Evolutionary conservation across 2,329 filamentous ascomycete genomes (phyloP).

Genomic region (Fusarium denticulatum): DNA sequence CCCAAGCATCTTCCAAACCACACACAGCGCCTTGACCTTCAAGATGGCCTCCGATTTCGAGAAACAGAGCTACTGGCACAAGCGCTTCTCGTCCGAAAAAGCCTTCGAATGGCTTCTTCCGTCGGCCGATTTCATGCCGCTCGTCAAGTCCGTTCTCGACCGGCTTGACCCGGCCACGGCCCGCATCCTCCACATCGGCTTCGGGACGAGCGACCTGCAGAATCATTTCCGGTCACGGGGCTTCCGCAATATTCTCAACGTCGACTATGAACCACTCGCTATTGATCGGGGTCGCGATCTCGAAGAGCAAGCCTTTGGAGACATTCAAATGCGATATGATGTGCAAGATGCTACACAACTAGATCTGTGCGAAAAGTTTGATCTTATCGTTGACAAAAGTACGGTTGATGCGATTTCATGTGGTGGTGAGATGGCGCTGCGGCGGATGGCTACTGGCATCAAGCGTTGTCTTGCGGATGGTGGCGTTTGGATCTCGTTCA

Average conservation of each 20-base stretch:
- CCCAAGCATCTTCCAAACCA: slow-evolving; percentile 18
- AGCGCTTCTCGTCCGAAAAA: slow-evolving; percentile 56
- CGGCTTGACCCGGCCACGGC: slow-evolving; percentile 39
- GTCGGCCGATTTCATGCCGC: slow-evolving; percentile 53
- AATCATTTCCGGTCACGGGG: slow-evolving; percentile 56
- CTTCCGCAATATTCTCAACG: slow-evolving; percentile 57
- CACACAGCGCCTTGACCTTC: slow-evolving; percentile 13
- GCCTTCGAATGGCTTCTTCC: slow-evolving; percentile 60
- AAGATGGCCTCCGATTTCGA: slow-evolving; percentile 55
- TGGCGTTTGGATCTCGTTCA: slow-evolving; percentile 60
- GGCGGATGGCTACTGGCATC: slow-evolving; percentile 53
- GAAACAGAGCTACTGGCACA: slow-evolving; percentile 60
- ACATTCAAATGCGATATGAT: slow-evolving; percentile 55
- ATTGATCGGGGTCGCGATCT: slow-evolving; percentile 54
- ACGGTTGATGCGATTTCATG: slow-evolving; percentile 61
- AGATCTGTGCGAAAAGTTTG: slow-evolving; percentile 43
- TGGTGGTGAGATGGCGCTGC: slow-evolving; percentile 51
- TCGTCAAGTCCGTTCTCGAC: slow-evolving; percentile 53
- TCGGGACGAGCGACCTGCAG: slow-evolving; percentile 61
- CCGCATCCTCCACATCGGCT: slow-evolving; percentile 58
- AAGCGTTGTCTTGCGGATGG: slow-evolving; percentile 47
- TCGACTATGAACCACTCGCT: slow-evolving; percentile 62
- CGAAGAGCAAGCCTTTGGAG: slow-evolving; percentile 54
- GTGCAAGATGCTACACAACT: slow-evolving; percentile 59
- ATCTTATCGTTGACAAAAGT: slow-evolving; percentile 61